Evolutionary conservation across 768 basidiomycete species (phyloP).

Genomic region (Serendipita indica): DNA sequence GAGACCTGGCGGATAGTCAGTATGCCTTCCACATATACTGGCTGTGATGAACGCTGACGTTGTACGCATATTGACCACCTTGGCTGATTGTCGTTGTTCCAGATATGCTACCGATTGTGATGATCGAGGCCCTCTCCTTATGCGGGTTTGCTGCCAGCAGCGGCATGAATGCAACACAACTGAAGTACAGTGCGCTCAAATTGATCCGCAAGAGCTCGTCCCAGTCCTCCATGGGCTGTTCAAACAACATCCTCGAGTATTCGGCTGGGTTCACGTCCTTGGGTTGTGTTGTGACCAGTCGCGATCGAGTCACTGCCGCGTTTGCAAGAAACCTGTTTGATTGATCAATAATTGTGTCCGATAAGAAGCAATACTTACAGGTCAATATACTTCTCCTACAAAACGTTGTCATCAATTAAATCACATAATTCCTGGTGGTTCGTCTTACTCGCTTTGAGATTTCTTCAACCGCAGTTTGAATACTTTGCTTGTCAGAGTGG

Average conservation of each 20-base stretch:
- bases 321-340: not conserved
- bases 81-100: not conserved
- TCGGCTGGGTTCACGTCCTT: not conserved
- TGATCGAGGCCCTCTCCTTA: not conserved
- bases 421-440: not conserved
- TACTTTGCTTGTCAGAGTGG: slow-evolving; percentile 2
- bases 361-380: not conserved
- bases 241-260: not conserved
- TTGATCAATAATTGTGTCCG: not conserved
- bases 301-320: not conserved
- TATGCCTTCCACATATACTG: not conserved
- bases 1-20: not conserved
- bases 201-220: slow-evolving; percentile 1
- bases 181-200: not conserved
- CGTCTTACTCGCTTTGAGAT: not conserved
- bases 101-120: slow-evolving; percentile 5
- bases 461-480: not conserved
- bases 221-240: slow-evolving; percentile 8
- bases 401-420: not conserved
- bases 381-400: not conserved
- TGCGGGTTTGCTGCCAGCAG: slow-evolving; percentile 4
- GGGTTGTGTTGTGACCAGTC: not conserved
- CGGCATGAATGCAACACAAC: slow-evolving; percentile 4
- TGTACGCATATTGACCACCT: not conserved
- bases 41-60: not conserved